Conservation (phyloP, 2,329 filamentous ascomycete genomes). For the Talaromyces piceae region DNA sequence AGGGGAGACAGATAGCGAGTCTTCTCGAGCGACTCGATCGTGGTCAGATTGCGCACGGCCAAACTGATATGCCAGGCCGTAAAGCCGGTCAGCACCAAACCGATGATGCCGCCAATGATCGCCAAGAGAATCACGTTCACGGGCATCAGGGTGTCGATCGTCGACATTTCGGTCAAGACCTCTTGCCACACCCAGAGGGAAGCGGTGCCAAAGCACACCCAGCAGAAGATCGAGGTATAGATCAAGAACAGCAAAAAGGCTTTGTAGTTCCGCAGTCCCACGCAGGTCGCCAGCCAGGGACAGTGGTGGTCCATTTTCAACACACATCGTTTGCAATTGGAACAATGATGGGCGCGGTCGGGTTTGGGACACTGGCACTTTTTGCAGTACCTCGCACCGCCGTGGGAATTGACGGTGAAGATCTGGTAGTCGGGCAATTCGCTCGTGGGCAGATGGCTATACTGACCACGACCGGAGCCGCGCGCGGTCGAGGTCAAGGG, state of each 20-base stretch:
- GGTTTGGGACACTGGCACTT: slow-evolving; percentile 94
- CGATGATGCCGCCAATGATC: slow-evolving; percentile 84
- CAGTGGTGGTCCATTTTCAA: slow-evolving; percentile 99
- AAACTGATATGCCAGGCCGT: slow-evolving; percentile 87
- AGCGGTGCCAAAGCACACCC: slow-evolving; percentile 70
- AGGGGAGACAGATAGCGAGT: slow-evolving; percentile 84
- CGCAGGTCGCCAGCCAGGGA: slow-evolving; percentile 93
- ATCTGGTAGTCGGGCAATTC: slow-evolving; percentile 58
- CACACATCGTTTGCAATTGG: slow-evolving; percentile 85
- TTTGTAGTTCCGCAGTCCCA: slow-evolving; percentile 93
- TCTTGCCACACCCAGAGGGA: slow-evolving; percentile 79
- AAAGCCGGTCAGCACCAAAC: slow-evolving; percentile 79
- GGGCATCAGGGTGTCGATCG: slow-evolving; percentile 70
- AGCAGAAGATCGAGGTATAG: slow-evolving; percentile 81
- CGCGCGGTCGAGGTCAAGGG: slow-evolving; percentile 34
- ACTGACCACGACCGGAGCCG: slow-evolving; percentile 39
- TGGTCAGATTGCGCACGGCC: slow-evolving; percentile 73
- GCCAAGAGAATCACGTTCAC: slow-evolving; percentile 86
- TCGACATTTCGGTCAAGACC: slow-evolving; percentile 62
- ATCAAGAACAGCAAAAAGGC: slow-evolving; percentile 86
- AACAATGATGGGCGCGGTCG: slow-evolving; percentile 94
- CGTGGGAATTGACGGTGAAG: slow-evolving; percentile 87
- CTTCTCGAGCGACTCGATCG: slow-evolving; percentile 93
- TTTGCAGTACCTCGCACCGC: slow-evolving; percentile 85
- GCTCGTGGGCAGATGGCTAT: slow-evolving; percentile 73